Percentiles rank a stretch among this genome's conserved stretches.
phyloP scores from a whole-genome alignment of 352 stramenopile species.

The Globisporangium cylindrosporum region DNA sequence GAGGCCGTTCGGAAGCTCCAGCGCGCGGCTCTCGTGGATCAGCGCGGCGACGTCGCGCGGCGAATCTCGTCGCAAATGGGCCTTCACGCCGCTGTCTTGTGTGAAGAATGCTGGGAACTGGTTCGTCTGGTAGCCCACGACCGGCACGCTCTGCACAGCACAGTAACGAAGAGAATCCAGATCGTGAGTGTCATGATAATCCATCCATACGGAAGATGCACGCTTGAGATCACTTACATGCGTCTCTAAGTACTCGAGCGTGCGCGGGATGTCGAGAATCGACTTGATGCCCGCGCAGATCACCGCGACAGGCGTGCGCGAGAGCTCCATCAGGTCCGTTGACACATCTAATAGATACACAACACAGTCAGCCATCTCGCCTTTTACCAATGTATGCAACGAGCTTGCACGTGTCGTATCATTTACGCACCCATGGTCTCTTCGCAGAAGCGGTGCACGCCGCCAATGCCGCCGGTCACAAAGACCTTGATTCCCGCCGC shows the following conservation, averaged over 20 bases:
- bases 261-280: constrained; percentile 97
- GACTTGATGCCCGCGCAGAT: constrained; percentile 98
- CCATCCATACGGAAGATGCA: not conserved
- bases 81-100: constrained; percentile 83
- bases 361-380: not conserved
- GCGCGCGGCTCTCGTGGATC: constrained; percentile 72
- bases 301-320: constrained; percentile 94
- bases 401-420: not conserved
- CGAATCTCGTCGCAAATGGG: constrained; percentile 84
- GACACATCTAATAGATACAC: constrained; percentile 80
- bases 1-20: constrained; percentile 85
- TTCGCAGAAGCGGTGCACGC: constrained; percentile 95
- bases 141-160: constrained; percentile 87
- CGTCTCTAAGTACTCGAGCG: constrained; percentile 97
- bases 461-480: constrained; percentile 96
- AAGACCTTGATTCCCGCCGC: constrained; percentile 95
- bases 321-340: constrained; percentile 95
- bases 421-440: constrained; percentile 80
- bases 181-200: not conserved
- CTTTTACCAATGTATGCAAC: not conserved
- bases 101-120: constrained; percentile 99
- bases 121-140: constrained; percentile 89
- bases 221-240: constrained; percentile 31
- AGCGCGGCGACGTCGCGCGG: constrained; percentile 83
- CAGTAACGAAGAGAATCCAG: not conserved